phyloP scores from a whole-genome alignment of 306 rosid genomes.

The Neltuma alba region DNA sequence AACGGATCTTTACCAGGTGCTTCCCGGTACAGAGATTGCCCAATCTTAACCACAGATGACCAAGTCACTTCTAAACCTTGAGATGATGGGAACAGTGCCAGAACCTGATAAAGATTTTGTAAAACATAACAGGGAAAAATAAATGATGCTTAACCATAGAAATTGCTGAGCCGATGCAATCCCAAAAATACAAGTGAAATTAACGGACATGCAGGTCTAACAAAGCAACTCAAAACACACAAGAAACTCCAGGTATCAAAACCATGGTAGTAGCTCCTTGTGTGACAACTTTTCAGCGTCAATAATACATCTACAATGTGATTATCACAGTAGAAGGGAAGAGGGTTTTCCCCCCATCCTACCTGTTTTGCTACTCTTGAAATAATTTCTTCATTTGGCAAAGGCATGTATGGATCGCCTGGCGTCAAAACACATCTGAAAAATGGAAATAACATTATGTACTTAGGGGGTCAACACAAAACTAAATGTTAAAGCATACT shows the following conservation, averaged over 20 bases:
- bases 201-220: background rate
- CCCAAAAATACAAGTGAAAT: slow-evolving; percentile 6
- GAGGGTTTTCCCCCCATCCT: background rate
- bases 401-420: slow-evolving; percentile 99
- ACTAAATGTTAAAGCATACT: background rate
- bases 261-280: slow-evolving; percentile 13
- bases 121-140: background rate
- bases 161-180: slow-evolving; percentile 16
- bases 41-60: slow-evolving; percentile 97
- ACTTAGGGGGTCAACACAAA: slow-evolving; percentile 33
- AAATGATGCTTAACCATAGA: background rate
- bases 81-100: slow-evolving; percentile 83
- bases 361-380: slow-evolving; percentile 91
- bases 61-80: slow-evolving; percentile 96
- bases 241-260: slow-evolving; percentile 14
- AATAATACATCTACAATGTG: slow-evolving; percentile 20
- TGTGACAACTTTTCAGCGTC: slow-evolving; percentile 4
- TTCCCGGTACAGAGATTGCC: slow-evolving; percentile 95
- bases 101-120: slow-evolving; percentile 52
- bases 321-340: slow-evolving; percentile 12
- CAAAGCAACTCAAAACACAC: background rate
- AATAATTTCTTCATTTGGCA: slow-evolving; percentile 84
- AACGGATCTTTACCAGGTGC: slow-evolving; percentile 97
- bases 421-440: slow-evolving; percentile 96
- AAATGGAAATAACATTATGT: slow-evolving; percentile 25